Percentiles rank a stretch among this genome's conserved stretches.
phyloP scores from a whole-genome alignment of 495 filamentous ascomycete species.

The Penicillium riverlandense region DNA sequence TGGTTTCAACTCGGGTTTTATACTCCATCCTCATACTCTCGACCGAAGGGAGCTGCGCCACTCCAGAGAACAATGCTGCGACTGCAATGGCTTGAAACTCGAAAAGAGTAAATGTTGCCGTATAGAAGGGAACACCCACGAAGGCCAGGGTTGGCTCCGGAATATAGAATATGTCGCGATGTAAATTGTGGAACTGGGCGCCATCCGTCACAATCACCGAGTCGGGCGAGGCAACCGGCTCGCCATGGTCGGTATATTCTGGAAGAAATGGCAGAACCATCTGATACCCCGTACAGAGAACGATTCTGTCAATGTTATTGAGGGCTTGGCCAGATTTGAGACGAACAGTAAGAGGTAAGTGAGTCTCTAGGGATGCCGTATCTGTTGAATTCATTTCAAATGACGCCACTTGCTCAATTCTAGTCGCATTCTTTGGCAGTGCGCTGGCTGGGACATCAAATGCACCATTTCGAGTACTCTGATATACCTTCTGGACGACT shows the following conservation, averaged over 20 bases:
- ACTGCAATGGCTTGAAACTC: slow-evolving; percentile 59
- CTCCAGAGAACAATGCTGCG: slow-evolving; percentile 47
- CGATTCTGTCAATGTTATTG: slow-evolving; percentile 43
- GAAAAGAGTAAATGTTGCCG: slow-evolving; percentile 56
- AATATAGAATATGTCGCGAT: slow-evolving; percentile 63
- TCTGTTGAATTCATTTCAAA: slow-evolving; percentile 13
- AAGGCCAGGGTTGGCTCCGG: slow-evolving; percentile 55
- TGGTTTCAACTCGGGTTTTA: slow-evolving; percentile 25
- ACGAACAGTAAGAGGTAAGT: slow-evolving; percentile 23
- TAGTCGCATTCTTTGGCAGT: slow-evolving; percentile 39
- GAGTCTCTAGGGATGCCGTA: slow-evolving; percentile 24
- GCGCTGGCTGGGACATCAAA: slow-evolving; percentile 46
- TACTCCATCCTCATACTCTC: slow-evolving; percentile 49
- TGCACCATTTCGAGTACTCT: slow-evolving; percentile 49
- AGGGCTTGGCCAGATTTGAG: slow-evolving; percentile 38
- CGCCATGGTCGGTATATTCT: slow-evolving; percentile 33
- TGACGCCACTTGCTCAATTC: slow-evolving; percentile 43
- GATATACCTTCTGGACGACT: slow-evolving; percentile 44
- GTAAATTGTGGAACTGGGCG: slow-evolving; percentile 57
- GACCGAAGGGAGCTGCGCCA: slow-evolving; percentile 39
- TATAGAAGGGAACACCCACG: slow-evolving; percentile 53
- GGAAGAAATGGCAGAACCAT: slow-evolving; percentile 52
- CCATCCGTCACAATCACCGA: slow-evolving; percentile 55
- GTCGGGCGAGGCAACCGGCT: slow-evolving; percentile 24
- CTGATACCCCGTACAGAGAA: slow-evolving; percentile 61